Percentiles rank a stretch among this genome's conserved stretches.
These are phyloP conservation scores for Corchorus olitorius DNA, from an alignment of 345 rosid species.

Conservation along the genomic window DNA sequence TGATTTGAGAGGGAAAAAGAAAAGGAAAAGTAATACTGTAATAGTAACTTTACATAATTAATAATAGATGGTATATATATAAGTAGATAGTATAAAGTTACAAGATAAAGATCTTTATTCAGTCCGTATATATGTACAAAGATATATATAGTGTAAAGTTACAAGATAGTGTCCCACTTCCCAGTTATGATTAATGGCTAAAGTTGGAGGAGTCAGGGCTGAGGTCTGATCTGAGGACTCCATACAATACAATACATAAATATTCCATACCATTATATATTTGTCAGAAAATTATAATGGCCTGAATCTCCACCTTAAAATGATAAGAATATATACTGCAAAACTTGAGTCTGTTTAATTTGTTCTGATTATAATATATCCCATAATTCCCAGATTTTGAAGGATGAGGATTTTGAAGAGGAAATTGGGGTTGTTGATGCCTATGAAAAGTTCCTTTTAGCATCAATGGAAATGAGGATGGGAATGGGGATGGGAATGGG, in stretches of 20 bases:
- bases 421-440: not conserved
- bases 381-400: not conserved
- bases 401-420: not conserved
- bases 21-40: not conserved
- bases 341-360: no score
- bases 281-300: not conserved
- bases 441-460: constrained; percentile 14
- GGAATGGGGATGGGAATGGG: not conserved
- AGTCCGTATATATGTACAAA: not conserved
- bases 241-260: not conserved
- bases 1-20: not conserved
- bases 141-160: no score
- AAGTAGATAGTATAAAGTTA: no score
- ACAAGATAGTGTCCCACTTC: no score
- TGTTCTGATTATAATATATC: no score
- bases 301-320: not conserved
- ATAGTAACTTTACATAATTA: no score
- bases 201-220: constrained; percentile 1
- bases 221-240: not conserved
- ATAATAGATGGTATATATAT: no score
- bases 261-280: not conserved
- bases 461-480: not conserved
- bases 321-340: not conserved
- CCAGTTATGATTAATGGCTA: not conserved
- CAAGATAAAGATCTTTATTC: not conserved